phyloP scores from a whole-genome alignment of 495 filamentous ascomycete genomes.

The Tuber indicum region DNA sequence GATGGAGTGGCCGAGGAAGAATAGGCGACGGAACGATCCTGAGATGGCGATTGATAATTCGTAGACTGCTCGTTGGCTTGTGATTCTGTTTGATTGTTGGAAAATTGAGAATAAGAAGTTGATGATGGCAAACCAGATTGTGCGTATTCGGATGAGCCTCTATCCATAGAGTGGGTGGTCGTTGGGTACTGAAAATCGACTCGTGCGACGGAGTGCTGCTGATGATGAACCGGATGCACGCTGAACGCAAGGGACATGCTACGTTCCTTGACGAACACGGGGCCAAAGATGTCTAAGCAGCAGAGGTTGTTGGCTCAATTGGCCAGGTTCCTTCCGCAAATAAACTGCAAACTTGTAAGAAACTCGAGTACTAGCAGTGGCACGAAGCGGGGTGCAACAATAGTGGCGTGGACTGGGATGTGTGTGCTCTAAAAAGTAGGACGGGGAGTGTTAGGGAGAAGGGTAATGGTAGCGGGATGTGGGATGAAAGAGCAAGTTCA shows the following conservation, averaged over 20 bases:
- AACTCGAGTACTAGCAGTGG: background rate
- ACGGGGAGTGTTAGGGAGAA: background rate
- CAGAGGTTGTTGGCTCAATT: conserved; percentile 1
- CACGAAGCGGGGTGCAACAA: background rate
- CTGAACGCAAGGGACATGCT: conserved; percentile 45
- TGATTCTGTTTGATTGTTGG: conserved; percentile 49
- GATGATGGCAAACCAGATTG: conserved; percentile 97
- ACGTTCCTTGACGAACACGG: conserved; percentile 12
- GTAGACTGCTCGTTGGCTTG: conserved; percentile 45
- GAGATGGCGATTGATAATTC: conserved; percentile 57
- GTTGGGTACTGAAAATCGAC: conserved; percentile 1
- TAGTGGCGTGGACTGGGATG: background rate
- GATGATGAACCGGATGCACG: conserved; percentile 44
- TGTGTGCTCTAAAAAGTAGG: background rate
- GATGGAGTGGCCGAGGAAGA: conserved; percentile 75
- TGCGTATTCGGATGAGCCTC: conserved; percentile 85
- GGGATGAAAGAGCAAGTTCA: conserved; percentile 1
- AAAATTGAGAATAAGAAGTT: conserved; percentile 44
- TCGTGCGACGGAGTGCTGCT: conserved; percentile 35
- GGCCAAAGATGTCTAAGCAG: background rate
- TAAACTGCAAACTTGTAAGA: background rate
- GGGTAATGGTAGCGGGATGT: background rate
- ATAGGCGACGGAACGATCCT: conserved; percentile 60
- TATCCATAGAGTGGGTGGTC: conserved; percentile 67
- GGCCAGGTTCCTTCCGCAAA: conserved; percentile 1